A percentile compares a stretch with the other conserved stretches of the same genome.
Conservation (phyloP, 1,139 yeast species). For the Debaryomyces sp. region DNA sequence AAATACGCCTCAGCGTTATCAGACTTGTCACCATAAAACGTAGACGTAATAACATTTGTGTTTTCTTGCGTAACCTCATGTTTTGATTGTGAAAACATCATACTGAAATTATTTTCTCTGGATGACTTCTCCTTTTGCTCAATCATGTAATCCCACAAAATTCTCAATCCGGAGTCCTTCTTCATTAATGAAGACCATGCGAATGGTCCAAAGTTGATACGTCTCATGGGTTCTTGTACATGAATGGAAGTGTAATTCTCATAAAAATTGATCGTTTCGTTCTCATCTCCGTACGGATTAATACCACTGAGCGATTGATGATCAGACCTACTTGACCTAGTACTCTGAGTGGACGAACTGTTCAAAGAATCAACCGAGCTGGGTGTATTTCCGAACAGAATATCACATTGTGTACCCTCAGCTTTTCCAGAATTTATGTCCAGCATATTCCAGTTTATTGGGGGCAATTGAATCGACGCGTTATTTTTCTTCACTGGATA, state of each 20-base stretch:
- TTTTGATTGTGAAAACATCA: conserved; percentile 19
- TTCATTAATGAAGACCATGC: conserved; percentile 51
- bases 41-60: conserved; percentile 22
- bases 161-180: conserved; percentile 47
- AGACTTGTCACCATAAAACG: conserved; percentile 13
- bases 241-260: conserved; percentile 46
- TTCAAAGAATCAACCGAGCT: background rate
- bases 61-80: conserved; percentile 29
- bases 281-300: conserved; percentile 27
- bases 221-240: conserved; percentile 33
- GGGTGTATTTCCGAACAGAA: conserved; percentile 2
- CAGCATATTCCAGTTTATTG: conserved; percentile 1
- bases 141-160: conserved; percentile 34
- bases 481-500: background rate
- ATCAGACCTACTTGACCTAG: background rate
- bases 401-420: background rate
- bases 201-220: conserved; percentile 52
- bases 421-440: background rate
- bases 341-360: background rate
- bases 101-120: conserved; percentile 19
- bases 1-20: conserved; percentile 29
- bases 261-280: conserved; percentile 42
- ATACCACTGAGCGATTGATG: conserved; percentile 1
- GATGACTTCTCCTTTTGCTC: conserved; percentile 24
- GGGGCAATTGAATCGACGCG: background rate